phyloP scores from a whole-genome alignment of 345 rosid genomes.

The Barbarea vulgaris region DNA sequence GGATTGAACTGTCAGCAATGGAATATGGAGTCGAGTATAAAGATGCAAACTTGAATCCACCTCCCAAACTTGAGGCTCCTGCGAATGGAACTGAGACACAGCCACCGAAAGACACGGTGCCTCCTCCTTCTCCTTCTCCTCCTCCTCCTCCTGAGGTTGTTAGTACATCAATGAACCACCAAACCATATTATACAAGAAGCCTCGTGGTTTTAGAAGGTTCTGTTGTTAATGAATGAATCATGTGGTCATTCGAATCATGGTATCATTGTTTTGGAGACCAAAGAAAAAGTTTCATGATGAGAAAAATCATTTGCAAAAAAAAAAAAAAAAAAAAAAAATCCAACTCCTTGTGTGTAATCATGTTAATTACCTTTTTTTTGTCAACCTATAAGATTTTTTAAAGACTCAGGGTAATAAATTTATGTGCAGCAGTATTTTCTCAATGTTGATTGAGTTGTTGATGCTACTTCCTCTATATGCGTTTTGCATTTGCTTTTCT shows the following conservation, averaged over 20 bases:
- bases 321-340: not conserved
- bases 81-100: not conserved
- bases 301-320: not conserved
- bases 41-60: constrained; percentile 17
- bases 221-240: not conserved
- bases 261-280: not conserved
- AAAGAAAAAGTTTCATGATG: not conserved
- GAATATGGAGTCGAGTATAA: constrained; percentile 26
- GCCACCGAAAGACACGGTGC: not conserved
- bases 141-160: constrained; percentile 1
- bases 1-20: not conserved
- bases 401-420: not conserved
- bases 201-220: constrained; percentile 8
- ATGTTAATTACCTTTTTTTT: not conserved
- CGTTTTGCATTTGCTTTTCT: not conserved
- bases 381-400: not conserved
- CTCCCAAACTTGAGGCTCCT: constrained; percentile 20
- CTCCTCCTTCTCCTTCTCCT: not conserved
- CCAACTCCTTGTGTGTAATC: not conserved
- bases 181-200: constrained; percentile 10
- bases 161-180: constrained; percentile 2
- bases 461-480: not conserved
- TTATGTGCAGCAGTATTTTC: not conserved
- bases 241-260: not conserved
- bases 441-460: not conserved